A percentile compares a stretch with the other conserved stretches of the same genome.
Conservation (phyloP, 83 land plant species). For the Picea abies region DNA sequence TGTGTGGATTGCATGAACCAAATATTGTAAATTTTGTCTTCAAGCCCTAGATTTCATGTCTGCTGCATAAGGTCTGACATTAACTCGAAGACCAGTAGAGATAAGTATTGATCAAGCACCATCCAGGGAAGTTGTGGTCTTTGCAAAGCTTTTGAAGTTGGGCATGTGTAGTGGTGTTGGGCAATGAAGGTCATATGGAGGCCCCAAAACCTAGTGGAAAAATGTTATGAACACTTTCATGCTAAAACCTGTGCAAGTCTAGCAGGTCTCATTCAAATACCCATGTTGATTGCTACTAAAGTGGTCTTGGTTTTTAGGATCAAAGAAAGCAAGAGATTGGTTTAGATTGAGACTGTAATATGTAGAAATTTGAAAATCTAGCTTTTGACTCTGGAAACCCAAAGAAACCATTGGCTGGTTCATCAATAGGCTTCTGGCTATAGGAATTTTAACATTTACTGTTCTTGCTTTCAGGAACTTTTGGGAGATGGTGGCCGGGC, state of each 20-base stretch:
- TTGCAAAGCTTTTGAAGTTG: background rate
- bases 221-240: too few species aligned
- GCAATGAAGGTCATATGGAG: too few species aligned
- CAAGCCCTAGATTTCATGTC: background rate
- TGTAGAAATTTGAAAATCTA: too few species aligned
- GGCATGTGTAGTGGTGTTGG: too few species aligned
- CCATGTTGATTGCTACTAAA: too few species aligned
- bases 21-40: background rate
- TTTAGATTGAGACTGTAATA: too few species aligned
- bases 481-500: slow-evolving; percentile 95
- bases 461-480: slow-evolving; percentile 47
- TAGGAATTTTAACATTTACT: background rate
- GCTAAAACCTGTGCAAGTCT: too few species aligned
- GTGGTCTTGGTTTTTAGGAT: too few species aligned
- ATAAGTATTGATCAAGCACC: background rate
- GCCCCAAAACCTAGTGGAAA: too few species aligned
- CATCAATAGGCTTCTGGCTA: background rate
- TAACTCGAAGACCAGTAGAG: background rate
- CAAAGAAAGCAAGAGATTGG: too few species aligned
- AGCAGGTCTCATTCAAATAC: too few species aligned
- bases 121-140: background rate
- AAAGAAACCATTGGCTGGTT: background rate
- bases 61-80: background rate
- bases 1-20: background rate
- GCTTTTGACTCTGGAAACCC: too few species aligned